A percentile compares a stretch with the other conserved stretches of the same genome.
Evolutionary conservation across 257 asterid species (phyloP).

Genomic region (Galeopsis tetrahit): DNA sequence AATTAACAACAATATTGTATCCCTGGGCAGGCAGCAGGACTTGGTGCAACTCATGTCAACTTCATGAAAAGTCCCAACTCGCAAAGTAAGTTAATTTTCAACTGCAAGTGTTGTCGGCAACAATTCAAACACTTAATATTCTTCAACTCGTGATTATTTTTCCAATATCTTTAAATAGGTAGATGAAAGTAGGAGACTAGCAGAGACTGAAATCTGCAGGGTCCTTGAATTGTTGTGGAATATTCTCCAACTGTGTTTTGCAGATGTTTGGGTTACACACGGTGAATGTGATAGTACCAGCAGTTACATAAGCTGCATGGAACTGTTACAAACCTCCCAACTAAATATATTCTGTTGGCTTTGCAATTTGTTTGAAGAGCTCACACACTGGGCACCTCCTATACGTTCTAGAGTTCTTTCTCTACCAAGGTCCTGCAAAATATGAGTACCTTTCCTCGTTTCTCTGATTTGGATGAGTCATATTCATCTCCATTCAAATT

Average conservation of each 20-base stretch:
- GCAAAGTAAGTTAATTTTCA: not conserved
- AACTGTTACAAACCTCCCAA: not conserved
- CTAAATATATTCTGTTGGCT: not conserved
- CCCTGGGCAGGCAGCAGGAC: not conserved
- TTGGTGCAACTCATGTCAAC: not conserved
- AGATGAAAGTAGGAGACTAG: not conserved
- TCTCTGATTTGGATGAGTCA: not conserved
- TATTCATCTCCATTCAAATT: conserved; percentile 21
- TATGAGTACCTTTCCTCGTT: not conserved
- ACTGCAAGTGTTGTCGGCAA: too few species aligned
- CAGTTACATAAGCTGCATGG: not conserved
- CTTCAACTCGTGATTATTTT: not conserved
- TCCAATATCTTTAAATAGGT: too few species aligned
- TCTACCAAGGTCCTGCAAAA: not conserved
- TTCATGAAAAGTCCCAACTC: not conserved
- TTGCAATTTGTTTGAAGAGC: conserved; percentile 33
- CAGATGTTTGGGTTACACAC: conserved; percentile 1
- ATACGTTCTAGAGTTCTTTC: conserved; percentile 21
- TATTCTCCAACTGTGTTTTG: not conserved
- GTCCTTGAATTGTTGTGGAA: not conserved
- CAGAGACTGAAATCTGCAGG: not conserved
- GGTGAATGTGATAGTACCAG: not conserved
- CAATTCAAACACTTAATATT: too few species aligned
- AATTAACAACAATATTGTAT: too few species aligned
- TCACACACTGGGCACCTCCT: conserved; percentile 16